phyloP scores from a whole-genome alignment of 257 asterid genomes.

The Hygrophila difformis region DNA sequence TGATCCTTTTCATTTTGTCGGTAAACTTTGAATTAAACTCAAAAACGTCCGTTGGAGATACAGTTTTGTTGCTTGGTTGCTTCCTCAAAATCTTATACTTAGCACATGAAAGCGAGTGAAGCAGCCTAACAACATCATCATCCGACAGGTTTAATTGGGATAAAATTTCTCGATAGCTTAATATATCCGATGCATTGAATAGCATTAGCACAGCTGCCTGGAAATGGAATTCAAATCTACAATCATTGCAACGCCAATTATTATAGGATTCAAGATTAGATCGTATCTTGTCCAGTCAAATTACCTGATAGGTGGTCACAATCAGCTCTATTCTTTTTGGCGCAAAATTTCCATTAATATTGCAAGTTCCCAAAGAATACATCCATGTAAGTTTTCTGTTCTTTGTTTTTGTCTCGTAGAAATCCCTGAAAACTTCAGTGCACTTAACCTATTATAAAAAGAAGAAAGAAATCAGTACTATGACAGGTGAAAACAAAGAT shows the following conservation, averaged over 20 bases:
- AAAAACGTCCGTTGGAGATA: conserved; percentile 74
- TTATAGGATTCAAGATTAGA: too few relatives aligned
- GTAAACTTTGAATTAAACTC: conserved; percentile 90
- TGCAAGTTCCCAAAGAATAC: conserved; percentile 94
- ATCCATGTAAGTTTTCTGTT: conserved; percentile 94
- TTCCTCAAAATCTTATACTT: conserved; percentile 79
- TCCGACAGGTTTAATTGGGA: conserved; percentile 77
- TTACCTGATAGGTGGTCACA: conserved; percentile 94
- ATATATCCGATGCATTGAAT: conserved; percentile 76
- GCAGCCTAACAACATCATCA: conserved; percentile 90
- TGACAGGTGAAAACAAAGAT: not conserved
- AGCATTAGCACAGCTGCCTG: conserved; percentile 89
- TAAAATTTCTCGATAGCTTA: conserved; percentile 91
- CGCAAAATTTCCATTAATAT: conserved; percentile 84
- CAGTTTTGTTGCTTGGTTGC: conserved; percentile 84
- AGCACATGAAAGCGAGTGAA: conserved; percentile 98
- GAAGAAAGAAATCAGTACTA: not conserved
- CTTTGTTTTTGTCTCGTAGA: conserved; percentile 96
- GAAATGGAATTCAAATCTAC: conserved; percentile 7
- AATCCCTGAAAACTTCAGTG: conserved; percentile 87
- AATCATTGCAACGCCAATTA: too few relatives aligned
- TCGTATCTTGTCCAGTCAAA: conserved; percentile 8
- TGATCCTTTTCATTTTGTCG: conserved; percentile 93
- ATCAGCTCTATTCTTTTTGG: conserved; percentile 80
- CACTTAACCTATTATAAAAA: conserved; percentile 64